Percentiles rank a stretch among this genome's conserved stretches.
phyloP scores from a whole-genome alignment of 2,329 filamentous ascomycete species.

The Davidsoniella eucalypti region DNA sequence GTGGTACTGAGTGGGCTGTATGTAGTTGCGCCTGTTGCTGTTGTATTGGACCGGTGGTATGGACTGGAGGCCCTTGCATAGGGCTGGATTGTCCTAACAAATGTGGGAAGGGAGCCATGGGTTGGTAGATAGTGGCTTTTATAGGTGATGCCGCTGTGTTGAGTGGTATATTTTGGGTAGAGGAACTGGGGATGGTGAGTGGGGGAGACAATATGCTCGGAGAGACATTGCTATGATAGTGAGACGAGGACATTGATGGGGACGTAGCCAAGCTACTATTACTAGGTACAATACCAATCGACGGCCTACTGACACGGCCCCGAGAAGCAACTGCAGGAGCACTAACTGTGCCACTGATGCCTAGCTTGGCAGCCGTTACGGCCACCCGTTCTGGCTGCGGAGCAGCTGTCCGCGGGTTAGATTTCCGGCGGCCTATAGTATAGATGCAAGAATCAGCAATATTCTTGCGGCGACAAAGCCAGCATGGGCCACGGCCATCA shows the following conservation, averaged over 20 bases:
- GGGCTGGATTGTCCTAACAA: not conserved
- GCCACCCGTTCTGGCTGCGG: not conserved
- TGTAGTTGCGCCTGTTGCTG: not conserved
- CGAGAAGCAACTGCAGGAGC: not conserved
- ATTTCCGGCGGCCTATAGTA: not conserved
- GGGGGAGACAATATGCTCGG: too few species aligned
- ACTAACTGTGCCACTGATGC: not conserved
- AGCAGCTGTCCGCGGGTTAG: not conserved
- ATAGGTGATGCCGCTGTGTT: too few species aligned
- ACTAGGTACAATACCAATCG: not conserved
- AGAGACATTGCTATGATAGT: too few species aligned
- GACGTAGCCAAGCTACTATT: not conserved
- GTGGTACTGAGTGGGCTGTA: not conserved
- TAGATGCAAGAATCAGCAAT: conserved; percentile 4
- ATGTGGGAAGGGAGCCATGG: too few species aligned
- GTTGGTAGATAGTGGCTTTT: too few species aligned
- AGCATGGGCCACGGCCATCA: conserved; percentile 12
- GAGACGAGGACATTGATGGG: too few species aligned
- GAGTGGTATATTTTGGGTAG: too few species aligned
- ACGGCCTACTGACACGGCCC: not conserved
- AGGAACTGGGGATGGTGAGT: too few species aligned
- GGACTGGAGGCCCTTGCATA: not conserved
- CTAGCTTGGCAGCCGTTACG: not conserved
- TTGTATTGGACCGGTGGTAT: too few species aligned
- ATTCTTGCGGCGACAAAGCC: conserved; percentile 11